phyloP scores from a whole-genome alignment of 306 rosid species.

The Mimosa bimucronata region DNA sequence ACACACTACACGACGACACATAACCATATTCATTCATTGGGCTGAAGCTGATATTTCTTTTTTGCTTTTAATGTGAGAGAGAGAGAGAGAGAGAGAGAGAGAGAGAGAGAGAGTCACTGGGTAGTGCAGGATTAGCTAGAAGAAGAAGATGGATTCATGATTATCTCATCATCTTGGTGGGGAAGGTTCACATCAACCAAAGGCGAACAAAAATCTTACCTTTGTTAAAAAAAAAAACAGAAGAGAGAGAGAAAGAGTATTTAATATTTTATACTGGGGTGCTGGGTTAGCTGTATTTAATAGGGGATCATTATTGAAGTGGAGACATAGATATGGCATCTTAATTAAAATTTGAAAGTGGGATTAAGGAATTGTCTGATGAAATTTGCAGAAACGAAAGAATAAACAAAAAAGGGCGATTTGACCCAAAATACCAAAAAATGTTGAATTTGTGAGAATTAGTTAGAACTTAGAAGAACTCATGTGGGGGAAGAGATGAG shows the following conservation, averaged over 20 bases:
- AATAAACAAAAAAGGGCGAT: no score
- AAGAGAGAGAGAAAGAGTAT: no score
- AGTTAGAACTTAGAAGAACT: background rate
- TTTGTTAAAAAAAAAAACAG: no score
- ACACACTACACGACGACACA: background rate
- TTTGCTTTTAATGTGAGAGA: no score
- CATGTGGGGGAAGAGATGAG: conserved; percentile 48
- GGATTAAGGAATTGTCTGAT: background rate
- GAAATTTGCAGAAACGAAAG: background rate
- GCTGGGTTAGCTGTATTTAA: background rate
- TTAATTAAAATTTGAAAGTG: background rate
- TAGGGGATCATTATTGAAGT: background rate
- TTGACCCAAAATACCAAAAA: no score
- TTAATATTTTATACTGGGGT: no score
- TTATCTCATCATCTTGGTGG: conserved; percentile 88
- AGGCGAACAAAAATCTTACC: conserved; percentile 59
- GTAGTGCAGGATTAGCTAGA: conserved; percentile 57
- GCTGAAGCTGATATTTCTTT: background rate
- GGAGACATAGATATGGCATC: background rate
- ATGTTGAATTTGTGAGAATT: background rate
- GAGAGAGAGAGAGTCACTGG: conserved; percentile 17
- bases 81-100: no score
- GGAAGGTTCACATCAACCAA: conserved; percentile 53
- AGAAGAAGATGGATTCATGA: conserved; percentile 68
- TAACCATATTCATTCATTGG: background rate